These are phyloP conservation scores for Sedum album DNA, from an alignment of 164 flowering plant genomes.

Conservation along the genomic window DNA sequence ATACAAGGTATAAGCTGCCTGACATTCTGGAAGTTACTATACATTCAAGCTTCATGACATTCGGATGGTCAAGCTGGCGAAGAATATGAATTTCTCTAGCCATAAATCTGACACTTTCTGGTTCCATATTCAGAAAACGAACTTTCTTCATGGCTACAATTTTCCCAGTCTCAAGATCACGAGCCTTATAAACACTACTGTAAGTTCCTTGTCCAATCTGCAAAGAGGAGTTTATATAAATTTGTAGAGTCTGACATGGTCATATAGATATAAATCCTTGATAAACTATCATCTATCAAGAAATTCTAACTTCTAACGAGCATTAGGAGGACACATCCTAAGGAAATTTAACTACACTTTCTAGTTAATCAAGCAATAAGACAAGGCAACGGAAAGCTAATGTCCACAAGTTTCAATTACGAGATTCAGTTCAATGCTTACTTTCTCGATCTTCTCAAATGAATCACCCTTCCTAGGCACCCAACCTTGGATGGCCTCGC, in stretches of 20 bases:
- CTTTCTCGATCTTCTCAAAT: neutral
- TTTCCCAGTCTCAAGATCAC: constrained; percentile 9
- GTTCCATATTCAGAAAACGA: constrained; percentile 3
- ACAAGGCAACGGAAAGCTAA: neutral
- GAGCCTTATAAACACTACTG: constrained; percentile 3
- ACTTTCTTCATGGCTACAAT: constrained; percentile 7
- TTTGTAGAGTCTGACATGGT: neutral
- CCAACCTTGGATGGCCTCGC: constrained; percentile 4
- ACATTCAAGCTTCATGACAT: constrained; percentile 7
- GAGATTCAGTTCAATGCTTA: neutral
- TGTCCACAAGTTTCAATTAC: neutral
- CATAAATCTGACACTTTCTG: constrained; percentile 7
- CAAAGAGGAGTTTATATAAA: neutral
- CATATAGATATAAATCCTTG: neutral
- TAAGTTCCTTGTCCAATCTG: constrained; percentile 7
- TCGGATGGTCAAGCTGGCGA: constrained; percentile 7
- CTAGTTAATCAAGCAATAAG: neutral
- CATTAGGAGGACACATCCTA: no score
- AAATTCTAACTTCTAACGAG: no score
- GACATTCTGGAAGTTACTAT: constrained; percentile 7
- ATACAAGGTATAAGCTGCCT: constrained; percentile 8
- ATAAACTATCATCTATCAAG: neutral
- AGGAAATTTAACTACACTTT: neutral
- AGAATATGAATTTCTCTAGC: constrained; percentile 9
- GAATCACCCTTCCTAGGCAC: neutral